Evolutionary conservation across 1,284 basidiomycete genomes (phyloP).

Genomic region (Heterobasidion irregulare): DNA sequence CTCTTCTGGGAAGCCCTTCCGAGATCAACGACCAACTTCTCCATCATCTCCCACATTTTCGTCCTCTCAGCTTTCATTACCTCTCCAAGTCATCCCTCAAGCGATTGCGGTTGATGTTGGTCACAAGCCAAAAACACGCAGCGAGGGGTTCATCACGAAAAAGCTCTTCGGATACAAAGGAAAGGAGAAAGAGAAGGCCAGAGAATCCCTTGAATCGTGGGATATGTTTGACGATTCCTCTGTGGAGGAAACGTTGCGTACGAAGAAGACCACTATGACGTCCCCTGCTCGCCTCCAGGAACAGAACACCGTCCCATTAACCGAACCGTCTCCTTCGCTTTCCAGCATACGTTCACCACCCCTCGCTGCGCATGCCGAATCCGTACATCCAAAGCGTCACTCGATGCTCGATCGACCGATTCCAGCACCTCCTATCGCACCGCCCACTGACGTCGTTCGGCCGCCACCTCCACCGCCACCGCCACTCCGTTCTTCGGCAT

Average conservation of each 20-base stretch:
- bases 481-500: conserved; percentile 5
- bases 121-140: conserved; percentile 10
- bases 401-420: conserved; percentile 18
- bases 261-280: not conserved
- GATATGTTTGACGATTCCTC: conserved; percentile 16
- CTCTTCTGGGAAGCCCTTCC: conserved; percentile 6
- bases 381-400: conserved; percentile 8
- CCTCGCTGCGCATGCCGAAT: not conserved
- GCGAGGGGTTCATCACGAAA: conserved; percentile 20
- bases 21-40: conserved; percentile 8
- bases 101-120: conserved; percentile 6
- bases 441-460: not conserved
- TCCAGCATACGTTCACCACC: not conserved
- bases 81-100: conserved; percentile 6
- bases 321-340: conserved; percentile 2
- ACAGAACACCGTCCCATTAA: too few relatives aligned
- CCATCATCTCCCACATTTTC: conserved; percentile 13
- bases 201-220: conserved; percentile 16
- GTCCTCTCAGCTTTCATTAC: conserved; percentile 9
- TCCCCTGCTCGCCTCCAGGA: too few relatives aligned
- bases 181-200: conserved; percentile 16
- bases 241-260: not conserved
- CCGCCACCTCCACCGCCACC: conserved; percentile 14
- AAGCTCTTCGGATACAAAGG: conserved; percentile 23
- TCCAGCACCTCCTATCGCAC: conserved; percentile 7